A percentile compares a stretch with the other conserved stretches of the same genome.
phyloP scores from a whole-genome alignment of 345 rosid genomes.

The Arabidopsis suecica region DNA sequence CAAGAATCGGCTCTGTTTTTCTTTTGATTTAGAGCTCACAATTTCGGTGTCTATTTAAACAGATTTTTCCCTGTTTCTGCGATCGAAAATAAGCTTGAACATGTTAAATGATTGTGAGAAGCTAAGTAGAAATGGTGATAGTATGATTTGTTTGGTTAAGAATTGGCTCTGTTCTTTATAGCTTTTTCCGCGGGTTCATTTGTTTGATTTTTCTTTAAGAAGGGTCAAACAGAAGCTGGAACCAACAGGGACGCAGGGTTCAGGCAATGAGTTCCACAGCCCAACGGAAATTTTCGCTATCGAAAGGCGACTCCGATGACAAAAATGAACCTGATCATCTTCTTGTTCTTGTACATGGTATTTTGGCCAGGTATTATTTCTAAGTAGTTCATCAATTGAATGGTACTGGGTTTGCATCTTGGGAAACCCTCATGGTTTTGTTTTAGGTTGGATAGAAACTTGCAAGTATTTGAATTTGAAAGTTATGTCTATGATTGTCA shows the following conservation, averaged over 20 bases:
- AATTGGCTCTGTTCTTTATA: background rate
- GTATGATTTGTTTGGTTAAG: background rate
- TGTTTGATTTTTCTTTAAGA: slow-evolving; percentile 32
- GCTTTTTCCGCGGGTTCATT: background rate
- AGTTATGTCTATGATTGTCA: background rate
- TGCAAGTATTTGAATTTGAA: background rate
- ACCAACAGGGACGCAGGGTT: slow-evolving; percentile 55
- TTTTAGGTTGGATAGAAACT: background rate
- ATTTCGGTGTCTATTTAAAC: background rate
- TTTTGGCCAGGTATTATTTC: slow-evolving; percentile 75
- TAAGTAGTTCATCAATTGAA: background rate
- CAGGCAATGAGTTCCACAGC: slow-evolving; percentile 70
- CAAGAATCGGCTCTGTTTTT: background rate
- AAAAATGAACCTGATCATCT: slow-evolving; percentile 86
- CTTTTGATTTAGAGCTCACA: background rate
- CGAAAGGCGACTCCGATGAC: slow-evolving; percentile 49
- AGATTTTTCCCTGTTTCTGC: background rate
- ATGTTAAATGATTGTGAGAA: slow-evolving; percentile 19
- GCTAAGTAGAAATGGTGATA: background rate
- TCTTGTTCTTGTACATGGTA: slow-evolving; percentile 98
- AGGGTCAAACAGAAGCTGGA: slow-evolving; percentile 58
- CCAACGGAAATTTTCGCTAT: slow-evolving; percentile 52
- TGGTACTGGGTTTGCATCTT: slow-evolving; percentile 5
- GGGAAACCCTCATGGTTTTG: background rate
- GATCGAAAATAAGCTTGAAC: background rate